These are phyloP conservation scores for Lecanicillium sp. DNA, from an alignment of 2,329 filamentous ascomycete species.

Conservation along the genomic window DNA sequence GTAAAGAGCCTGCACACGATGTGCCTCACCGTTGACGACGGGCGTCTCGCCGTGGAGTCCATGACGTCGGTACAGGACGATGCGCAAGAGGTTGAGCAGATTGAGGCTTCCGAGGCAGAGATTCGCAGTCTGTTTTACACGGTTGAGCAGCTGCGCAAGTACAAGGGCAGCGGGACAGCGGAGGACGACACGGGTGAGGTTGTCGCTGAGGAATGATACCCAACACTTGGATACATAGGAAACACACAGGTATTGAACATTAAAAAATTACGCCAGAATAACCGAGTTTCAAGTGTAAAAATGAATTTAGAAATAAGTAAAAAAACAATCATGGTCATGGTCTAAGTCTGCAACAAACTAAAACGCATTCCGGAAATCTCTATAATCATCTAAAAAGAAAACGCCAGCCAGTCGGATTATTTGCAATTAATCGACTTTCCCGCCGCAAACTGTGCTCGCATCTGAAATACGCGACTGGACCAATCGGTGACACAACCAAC, in stretches of 20 bases:
- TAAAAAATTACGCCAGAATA: not conserved
- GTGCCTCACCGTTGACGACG: slow-evolving; percentile 21
- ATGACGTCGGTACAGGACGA: slow-evolving; percentile 17
- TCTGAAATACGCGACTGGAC: too few species aligned
- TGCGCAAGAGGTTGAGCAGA: slow-evolving; percentile 18
- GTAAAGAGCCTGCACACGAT: slow-evolving; percentile 23
- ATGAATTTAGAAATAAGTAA: not conserved
- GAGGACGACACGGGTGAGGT: slow-evolving; percentile 17
- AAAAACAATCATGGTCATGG: slow-evolving; percentile 1
- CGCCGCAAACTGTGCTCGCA: too few species aligned
- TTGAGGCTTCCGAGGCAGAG: slow-evolving; percentile 27
- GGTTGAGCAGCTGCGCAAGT: slow-evolving; percentile 40
- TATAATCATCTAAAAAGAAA: slow-evolving; percentile 7
- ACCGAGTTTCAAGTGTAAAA: not conserved
- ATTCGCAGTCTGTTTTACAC: slow-evolving; percentile 35
- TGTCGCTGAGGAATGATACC: slow-evolving; percentile 3
- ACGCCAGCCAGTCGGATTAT: slow-evolving; percentile 6
- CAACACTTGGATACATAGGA: not conserved
- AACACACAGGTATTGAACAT: not conserved
- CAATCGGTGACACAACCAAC: too few species aligned
- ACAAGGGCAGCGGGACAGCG: slow-evolving; percentile 16
- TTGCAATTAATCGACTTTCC: not conserved
- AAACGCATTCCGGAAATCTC: not conserved
- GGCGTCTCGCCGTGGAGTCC: slow-evolving; percentile 21
- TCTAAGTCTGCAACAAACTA: slow-evolving; percentile 3